These are phyloP conservation scores for Penstemon barbatus DNA, from an alignment of 257 asterid genomes.

Conservation along the genomic window DNA sequence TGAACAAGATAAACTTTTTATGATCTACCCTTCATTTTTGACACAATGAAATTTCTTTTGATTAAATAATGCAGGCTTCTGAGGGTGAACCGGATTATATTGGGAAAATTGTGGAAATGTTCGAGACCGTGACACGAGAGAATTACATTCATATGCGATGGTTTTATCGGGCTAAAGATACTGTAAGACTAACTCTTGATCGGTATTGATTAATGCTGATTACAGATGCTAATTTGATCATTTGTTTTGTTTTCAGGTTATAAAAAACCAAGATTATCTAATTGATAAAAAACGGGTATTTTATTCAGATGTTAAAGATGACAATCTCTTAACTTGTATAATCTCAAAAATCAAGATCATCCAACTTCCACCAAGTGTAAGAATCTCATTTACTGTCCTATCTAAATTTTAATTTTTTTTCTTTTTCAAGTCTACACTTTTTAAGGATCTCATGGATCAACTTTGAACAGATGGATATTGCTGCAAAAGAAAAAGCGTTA, in stretches of 20 bases:
- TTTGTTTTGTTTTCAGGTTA: slow-evolving; percentile 33
- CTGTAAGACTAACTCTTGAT: slow-evolving; percentile 30
- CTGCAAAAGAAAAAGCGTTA: slow-evolving; percentile 6
- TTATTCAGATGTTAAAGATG: slow-evolving; percentile 44
- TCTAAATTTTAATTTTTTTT: neutral
- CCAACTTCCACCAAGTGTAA: slow-evolving; percentile 32
- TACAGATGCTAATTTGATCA: neutral
- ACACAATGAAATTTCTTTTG: neutral
- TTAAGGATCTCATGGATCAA: neutral
- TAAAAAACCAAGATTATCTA: slow-evolving; percentile 26
- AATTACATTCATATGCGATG: slow-evolving; percentile 39
- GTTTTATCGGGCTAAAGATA: slow-evolving; percentile 47
- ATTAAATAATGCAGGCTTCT: slow-evolving; percentile 27
- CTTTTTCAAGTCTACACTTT: neutral
- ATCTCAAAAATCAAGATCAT: slow-evolving; percentile 24
- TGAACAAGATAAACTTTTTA: neutral
- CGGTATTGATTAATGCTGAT: neutral
- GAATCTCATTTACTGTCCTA: neutral
- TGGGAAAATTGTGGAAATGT: slow-evolving; percentile 41
- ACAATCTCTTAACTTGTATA: slow-evolving; percentile 37
- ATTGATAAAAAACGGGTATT: slow-evolving; percentile 37
- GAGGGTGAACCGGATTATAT: slow-evolving; percentile 35
- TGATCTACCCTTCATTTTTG: neutral
- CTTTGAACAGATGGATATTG: slow-evolving; percentile 26
- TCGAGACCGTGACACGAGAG: slow-evolving; percentile 28